Evolutionary conservation across 345 rosid species (phyloP).

Genomic region (Kernera saxatilis): DNA sequence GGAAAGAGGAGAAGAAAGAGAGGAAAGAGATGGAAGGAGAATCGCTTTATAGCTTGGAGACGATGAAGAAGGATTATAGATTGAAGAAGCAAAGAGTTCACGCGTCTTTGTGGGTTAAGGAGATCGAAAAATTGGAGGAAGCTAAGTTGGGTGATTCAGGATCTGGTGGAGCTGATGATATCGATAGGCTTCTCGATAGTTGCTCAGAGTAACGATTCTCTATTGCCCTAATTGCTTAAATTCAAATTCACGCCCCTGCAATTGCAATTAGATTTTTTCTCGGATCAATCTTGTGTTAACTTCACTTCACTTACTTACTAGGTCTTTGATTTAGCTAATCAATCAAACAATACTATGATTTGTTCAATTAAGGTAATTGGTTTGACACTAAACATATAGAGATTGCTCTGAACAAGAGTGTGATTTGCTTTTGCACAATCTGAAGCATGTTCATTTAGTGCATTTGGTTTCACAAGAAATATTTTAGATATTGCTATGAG

Average conservation of each 20-base stretch:
- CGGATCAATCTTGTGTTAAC: background rate
- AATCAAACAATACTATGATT: background rate
- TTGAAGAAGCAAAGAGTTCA: slow-evolving; percentile 92
- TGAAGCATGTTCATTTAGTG: background rate
- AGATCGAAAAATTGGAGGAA: slow-evolving; percentile 83
- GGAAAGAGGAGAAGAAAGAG: slow-evolving; percentile 28
- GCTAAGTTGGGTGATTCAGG: slow-evolving; percentile 53
- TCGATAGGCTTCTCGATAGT: slow-evolving; percentile 78
- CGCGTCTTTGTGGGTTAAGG: slow-evolving; percentile 84
- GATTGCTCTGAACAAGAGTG: background rate
- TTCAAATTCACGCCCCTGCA: background rate
- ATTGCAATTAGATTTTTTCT: background rate
- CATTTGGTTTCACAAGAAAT: background rate
- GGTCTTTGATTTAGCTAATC: background rate
- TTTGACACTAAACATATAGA: background rate
- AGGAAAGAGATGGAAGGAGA: slow-evolving; percentile 5
- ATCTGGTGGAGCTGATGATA: slow-evolving; percentile 53
- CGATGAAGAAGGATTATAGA: slow-evolving; percentile 79
- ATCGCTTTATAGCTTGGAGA: slow-evolving; percentile 72
- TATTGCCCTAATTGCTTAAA: background rate
- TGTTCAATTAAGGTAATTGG: too few species aligned
- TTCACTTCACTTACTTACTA: background rate
- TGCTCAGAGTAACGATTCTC: slow-evolving; percentile 60
- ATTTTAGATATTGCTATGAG: background rate
- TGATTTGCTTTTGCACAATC: background rate